Evolutionary conservation across 148 eudicot species (phyloP).

Genomic region (Cornus kousa): DNA sequence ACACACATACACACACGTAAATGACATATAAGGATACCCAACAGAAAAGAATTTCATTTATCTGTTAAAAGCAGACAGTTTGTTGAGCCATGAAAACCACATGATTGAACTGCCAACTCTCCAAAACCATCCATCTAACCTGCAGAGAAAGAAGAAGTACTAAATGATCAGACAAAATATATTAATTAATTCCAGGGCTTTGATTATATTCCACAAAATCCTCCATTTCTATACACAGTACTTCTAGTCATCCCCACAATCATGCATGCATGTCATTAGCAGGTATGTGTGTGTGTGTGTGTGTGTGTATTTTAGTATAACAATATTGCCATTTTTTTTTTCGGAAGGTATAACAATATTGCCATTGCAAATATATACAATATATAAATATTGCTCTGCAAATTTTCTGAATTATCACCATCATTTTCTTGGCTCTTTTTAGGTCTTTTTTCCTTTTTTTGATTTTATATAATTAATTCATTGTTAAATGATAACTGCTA

Average conservation of each 20-base stretch:
- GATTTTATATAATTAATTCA: too few species aligned
- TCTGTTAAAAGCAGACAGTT: constrained; percentile 1
- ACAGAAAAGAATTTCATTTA: too few species aligned
- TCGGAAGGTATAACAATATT: background rate
- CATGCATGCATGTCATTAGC: constrained; percentile 10
- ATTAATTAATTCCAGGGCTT: background rate
- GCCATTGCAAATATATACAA: background rate
- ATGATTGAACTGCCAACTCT: constrained; percentile 56
- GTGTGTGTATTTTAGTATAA: background rate
- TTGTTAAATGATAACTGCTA: too few species aligned
- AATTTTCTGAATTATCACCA: too few species aligned
- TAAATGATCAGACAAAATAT: background rate
- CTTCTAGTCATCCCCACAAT: background rate
- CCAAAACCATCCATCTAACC: constrained; percentile 6
- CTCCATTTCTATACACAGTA: background rate
- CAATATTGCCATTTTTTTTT: background rate
- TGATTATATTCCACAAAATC: background rate
- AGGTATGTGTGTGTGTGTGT: constrained; percentile 10
- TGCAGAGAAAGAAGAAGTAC: background rate
- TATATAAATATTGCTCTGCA: background rate
- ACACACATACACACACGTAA: too few species aligned
- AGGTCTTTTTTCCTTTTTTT: too few species aligned
- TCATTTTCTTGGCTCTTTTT: too few species aligned
- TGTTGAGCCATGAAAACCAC: constrained; percentile 61
- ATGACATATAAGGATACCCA: too few species aligned